Evolutionary conservation across 202 grass and related monocot species (phyloP).

Genomic region (Dendrocalamus latiflorus): DNA sequence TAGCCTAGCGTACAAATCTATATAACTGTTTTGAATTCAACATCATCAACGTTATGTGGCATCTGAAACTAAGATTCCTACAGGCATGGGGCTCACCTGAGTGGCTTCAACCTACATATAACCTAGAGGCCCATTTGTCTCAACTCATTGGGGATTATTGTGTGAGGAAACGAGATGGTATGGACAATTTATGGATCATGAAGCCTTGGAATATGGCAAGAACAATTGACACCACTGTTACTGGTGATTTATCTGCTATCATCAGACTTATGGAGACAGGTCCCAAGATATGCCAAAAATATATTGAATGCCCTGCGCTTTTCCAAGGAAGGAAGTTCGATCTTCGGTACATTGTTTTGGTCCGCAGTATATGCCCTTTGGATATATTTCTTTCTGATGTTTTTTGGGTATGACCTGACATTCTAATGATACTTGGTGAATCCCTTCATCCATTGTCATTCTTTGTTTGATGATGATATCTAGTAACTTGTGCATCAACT

Average conservation of each 20-base stretch:
- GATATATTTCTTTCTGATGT: slow-evolving; percentile 89
- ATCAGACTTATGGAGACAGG: slow-evolving; percentile 96
- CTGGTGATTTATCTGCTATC: slow-evolving; percentile 75
- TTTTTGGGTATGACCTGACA: slow-evolving; percentile 73
- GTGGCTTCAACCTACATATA: slow-evolving; percentile 98
- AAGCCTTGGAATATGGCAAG: slow-evolving; percentile 99
- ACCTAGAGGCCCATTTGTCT: slow-evolving; percentile 87
- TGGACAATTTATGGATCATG: slow-evolving; percentile 89
- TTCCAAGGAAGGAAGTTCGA: slow-evolving; percentile 95
- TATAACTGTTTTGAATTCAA: not conserved
- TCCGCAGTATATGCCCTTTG: slow-evolving; percentile 79
- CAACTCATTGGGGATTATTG: slow-evolving; percentile 86
- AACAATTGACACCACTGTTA: slow-evolving; percentile 90
- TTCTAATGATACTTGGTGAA: slow-evolving; percentile 15
- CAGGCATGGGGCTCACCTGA: slow-evolving; percentile 88
- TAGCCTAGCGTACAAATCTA: not conserved
- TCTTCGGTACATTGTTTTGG: slow-evolving; percentile 80
- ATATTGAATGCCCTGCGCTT: slow-evolving; percentile 75
- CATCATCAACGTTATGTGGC: not conserved
- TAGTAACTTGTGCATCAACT: no score
- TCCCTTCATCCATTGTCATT: not conserved
- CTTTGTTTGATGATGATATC: slow-evolving; percentile 2
- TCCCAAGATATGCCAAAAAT: slow-evolving; percentile 98
- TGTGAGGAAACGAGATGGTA: slow-evolving; percentile 54
- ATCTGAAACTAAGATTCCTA: slow-evolving; percentile 33